phyloP scores from a whole-genome alignment of 2,329 filamentous ascomycete species.

The Botrytis cinerea region DNA sequence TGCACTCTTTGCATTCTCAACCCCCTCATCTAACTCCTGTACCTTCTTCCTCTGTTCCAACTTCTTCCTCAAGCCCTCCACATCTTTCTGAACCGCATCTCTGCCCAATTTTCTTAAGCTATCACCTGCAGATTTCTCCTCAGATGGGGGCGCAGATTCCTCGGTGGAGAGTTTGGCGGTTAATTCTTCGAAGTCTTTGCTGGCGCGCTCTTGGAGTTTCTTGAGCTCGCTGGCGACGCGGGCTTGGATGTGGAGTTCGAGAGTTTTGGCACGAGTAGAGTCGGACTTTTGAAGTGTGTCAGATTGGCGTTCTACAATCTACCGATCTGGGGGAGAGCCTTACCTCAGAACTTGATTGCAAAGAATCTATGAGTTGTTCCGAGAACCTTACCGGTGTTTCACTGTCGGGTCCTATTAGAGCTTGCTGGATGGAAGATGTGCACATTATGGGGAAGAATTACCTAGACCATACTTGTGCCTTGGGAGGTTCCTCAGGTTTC shows the following conservation, averaged over 20 bases:
- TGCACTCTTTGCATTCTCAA: constrained; percentile 73
- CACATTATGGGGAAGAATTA: constrained; percentile 24
- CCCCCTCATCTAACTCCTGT: constrained; percentile 67
- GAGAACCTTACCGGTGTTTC: constrained; percentile 71
- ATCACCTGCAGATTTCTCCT: constrained; percentile 40
- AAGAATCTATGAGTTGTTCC: constrained; percentile 75
- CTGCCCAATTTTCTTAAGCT: constrained; percentile 43
- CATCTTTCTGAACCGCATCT: constrained; percentile 59
- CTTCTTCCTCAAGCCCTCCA: constrained; percentile 58
- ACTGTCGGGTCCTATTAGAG: constrained; percentile 43
- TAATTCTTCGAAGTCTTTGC: constrained; percentile 67
- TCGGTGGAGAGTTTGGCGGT: constrained; percentile 60
- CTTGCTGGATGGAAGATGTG: constrained; percentile 4
- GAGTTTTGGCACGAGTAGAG: constrained; percentile 75
- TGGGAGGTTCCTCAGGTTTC: constrained; percentile 36
- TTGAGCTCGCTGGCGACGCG: constrained; percentile 85
- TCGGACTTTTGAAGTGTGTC: constrained; percentile 65
- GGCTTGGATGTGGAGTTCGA: constrained; percentile 85
- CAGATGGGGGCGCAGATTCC: constrained; percentile 22
- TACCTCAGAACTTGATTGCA: constrained; percentile 87
- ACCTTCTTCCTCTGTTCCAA: constrained; percentile 65
- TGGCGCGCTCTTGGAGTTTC: constrained; percentile 71
- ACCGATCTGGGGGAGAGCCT: constrained; percentile 32
- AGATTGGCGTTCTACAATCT: neutral
- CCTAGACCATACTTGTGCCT: constrained; percentile 40